Evolutionary conservation across 805 yeast species (phyloP), one percentile per base, ranked within the genome.

Genomic region (Millerozyma miso): DNA sequence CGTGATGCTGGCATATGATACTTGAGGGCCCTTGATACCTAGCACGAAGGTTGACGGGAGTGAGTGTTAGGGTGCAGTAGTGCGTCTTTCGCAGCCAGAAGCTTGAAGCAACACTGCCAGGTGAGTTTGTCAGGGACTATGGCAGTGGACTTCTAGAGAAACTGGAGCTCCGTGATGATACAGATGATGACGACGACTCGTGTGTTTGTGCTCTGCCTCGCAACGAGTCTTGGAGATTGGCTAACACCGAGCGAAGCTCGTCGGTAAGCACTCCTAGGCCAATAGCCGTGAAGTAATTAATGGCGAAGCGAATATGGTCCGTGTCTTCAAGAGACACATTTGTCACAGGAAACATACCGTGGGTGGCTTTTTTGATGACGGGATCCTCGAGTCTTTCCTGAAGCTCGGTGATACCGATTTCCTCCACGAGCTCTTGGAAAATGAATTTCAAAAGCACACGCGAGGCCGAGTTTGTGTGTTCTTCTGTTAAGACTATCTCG

Each of bases 281-380:
- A 47, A 91, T 88, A 1, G 97, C 97, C 0, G 97, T 91, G 62
- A 91, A 91, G 59, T 75, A 91, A 57, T 91, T 91, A 57, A 89
- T 88, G 1, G 95, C 76, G 58, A 90, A 91, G 45, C 91, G 70
- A 12, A 83, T 65, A 49, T 77, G 66, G 7, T 79, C 82, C 4
- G 72, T 69, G 42, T 71, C 72, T 1, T 62, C 34, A 50, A 51
- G 45, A 5, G 50, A 36, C 20, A 59, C 62, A 13, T 62, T 62
- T 16, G 57, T 51, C 19, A 50, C 55, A 0, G 96, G 97, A 54
- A 90, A 86, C 32, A 90, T 50, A 0, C 88, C 88, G 1, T 46
- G 50, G 26, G 84, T 45, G 37, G 52, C 73, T 0, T 76, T 74
- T 39, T 69, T 69, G 14, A 79, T 66, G 43, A 75, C 76, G 0